phyloP scores from a whole-genome alignment of 345 rosid genomes.

The Kandelia obovata region DNA sequence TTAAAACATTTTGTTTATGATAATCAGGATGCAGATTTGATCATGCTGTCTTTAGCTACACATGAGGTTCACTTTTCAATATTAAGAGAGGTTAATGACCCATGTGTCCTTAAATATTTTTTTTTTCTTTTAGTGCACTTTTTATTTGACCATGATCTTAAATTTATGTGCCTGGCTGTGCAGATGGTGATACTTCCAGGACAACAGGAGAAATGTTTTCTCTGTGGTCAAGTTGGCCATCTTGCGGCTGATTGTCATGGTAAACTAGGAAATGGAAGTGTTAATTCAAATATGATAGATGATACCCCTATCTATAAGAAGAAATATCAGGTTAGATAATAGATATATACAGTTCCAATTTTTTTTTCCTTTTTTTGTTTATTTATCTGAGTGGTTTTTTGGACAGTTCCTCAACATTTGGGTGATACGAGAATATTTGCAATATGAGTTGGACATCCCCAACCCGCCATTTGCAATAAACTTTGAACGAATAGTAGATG shows the following conservation, averaged over 20 bases:
- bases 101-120: slow-evolving; percentile 12
- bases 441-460: slow-evolving; percentile 78
- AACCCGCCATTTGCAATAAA: slow-evolving; percentile 76
- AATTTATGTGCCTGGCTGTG: slow-evolving; percentile 5
- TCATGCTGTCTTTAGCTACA: slow-evolving; percentile 92
- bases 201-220: slow-evolving; percentile 88
- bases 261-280: slow-evolving; percentile 41
- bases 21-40: slow-evolving; percentile 94
- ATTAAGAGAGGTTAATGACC: slow-evolving; percentile 74
- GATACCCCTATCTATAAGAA: slow-evolving; percentile 87
- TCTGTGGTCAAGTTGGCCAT: slow-evolving; percentile 93
- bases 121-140: slow-evolving; percentile 3
- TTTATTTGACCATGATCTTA: slow-evolving; percentile 7
- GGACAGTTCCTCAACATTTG: slow-evolving; percentile 84
- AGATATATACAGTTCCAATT: neutral
- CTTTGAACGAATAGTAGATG: slow-evolving; percentile 88
- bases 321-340: slow-evolving; percentile 82
- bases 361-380: slow-evolving; percentile 6
- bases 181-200: slow-evolving; percentile 89
- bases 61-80: slow-evolving; percentile 98
- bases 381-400: slow-evolving; percentile 17
- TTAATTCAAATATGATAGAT: slow-evolving; percentile 44
- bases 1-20: slow-evolving; percentile 9
- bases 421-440: slow-evolving; percentile 90
- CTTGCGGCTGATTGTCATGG: slow-evolving; percentile 91